Conservation (phyloP, 2,329 filamentous ascomycete genomes). For the Coleophoma cylindrospora region DNA sequence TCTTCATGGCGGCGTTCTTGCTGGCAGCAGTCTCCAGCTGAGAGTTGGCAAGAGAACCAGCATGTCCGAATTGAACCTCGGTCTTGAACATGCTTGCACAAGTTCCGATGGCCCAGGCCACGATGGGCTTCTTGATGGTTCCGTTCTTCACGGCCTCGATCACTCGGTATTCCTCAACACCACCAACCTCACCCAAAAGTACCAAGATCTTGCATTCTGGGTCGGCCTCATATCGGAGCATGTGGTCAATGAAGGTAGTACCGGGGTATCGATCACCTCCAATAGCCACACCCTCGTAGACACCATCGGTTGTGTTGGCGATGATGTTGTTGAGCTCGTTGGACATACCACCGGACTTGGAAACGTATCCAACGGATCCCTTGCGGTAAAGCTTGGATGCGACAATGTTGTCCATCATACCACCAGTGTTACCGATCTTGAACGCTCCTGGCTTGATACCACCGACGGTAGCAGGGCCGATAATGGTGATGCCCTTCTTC, state of each 20-base stretch:
- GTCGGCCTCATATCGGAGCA: constrained; percentile 93
- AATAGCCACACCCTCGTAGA: constrained; percentile 98
- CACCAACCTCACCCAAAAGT: constrained; percentile 95
- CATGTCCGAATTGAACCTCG: constrained; percentile 98
- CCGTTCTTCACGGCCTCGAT: constrained; percentile 96
- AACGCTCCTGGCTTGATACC: constrained; percentile 99
- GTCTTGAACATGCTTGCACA: constrained; percentile 99
- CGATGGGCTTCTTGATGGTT: constrained; percentile 94
- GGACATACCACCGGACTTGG: constrained; percentile 99
- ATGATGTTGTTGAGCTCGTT: constrained; percentile 99
- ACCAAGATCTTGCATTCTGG: constrained; percentile 97
- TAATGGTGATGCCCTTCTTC: constrained; percentile 99
- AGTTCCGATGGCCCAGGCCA: constrained; percentile 98
- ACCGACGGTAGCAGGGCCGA: constrained; percentile 96
- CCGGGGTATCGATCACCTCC: constrained; percentile 98
- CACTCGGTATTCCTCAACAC: constrained; percentile 99
- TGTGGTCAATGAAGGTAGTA: constrained; percentile 98
- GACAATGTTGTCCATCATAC: constrained; percentile 99
- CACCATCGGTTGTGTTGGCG: constrained; percentile 91
- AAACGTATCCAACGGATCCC: constrained; percentile 97
- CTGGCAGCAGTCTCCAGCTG: constrained; percentile 93
- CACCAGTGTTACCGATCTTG: constrained; percentile 99
- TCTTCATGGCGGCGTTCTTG: constrained; percentile 97
- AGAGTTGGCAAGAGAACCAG: constrained; percentile 97
- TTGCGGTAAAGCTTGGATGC: constrained; percentile 99